Base-by-base conservation (phyloP, 129 eudicot genomes). In the Pseudognaphalium luteoalbum region DNA sequence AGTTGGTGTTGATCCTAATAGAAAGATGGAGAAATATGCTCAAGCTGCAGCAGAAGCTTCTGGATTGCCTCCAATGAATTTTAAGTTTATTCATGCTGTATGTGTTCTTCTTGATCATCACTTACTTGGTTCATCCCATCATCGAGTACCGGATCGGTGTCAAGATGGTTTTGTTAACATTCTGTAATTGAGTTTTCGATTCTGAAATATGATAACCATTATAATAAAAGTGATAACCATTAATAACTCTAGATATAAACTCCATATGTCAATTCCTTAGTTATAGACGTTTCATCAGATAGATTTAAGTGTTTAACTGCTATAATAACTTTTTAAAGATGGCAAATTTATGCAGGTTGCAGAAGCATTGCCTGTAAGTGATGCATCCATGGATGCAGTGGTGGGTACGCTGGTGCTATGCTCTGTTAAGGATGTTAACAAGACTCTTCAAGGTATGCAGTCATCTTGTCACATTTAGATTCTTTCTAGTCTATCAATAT, bases 341-440 rank as follows among this genome's bases (percentile, higher is more conserved):
- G 58, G 28, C 50, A n/a, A 25, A 42, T 60, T 89, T 68, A 61
- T 83, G 76, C 86, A 93, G 98, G 98, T 93, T 66, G 97, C 86
- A 35, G 98, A 93, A 87, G 86, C 93, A 19, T 83, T 93, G 81
- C 98, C 98, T 37, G 28, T 90, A 70, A 62, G 64, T 39, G 96
- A 93, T 87, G 91, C 92, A 67, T 93, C 97, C 50, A 86, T 93
- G 81, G 98, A 93, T 77, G 96, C 88, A 21, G 97, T 93, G 52
- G 82, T 93, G 67, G 98, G 98, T 52, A 90, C 98, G n/a, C 87
- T 93, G 75, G 97, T 93, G 59, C 81, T 93, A 25, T 93, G 98
- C 81, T 93, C 98, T 70, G 98, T 90, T 60, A 80, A 84, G 63
- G 96, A 88, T 86, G 93, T 90, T 68, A 73, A 84, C 70, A 67